Evolutionary conservation across 805 yeast genomes (phyloP).

Genomic region (Zygosaccharomyces bailii): DNA sequence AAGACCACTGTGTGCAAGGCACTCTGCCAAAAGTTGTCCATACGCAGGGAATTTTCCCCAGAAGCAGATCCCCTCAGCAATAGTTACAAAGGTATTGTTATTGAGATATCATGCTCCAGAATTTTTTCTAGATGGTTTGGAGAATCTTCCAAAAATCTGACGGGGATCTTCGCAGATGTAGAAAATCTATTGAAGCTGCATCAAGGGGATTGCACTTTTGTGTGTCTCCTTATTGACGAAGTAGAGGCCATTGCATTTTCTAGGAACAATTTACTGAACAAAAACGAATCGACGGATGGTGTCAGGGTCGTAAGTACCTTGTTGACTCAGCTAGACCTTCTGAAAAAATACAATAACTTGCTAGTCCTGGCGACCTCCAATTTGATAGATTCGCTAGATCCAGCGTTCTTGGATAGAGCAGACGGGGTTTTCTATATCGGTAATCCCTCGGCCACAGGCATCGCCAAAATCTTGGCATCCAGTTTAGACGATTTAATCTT

Average conservation of each 20-base stretch:
- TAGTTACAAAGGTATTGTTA: constrained; percentile 30
- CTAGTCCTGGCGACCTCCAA: constrained; percentile 44
- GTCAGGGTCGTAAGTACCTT: constrained; percentile 44
- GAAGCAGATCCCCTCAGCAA: constrained; percentile 3
- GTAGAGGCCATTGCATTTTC: constrained; percentile 45
- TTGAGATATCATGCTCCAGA: constrained; percentile 44
- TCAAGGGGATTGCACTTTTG: constrained; percentile 20
- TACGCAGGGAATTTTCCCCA: constrained; percentile 20
- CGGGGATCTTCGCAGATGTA: constrained; percentile 37
- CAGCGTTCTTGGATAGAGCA: constrained; percentile 45
- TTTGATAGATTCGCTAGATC: constrained; percentile 38
- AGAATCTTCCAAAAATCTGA: constrained; percentile 44
- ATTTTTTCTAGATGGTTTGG: constrained; percentile 47
- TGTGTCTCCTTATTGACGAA: constrained; percentile 44
- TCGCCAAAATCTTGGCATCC: constrained; percentile 31
- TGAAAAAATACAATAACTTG: constrained; percentile 38
- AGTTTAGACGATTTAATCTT: constrained; percentile 29
- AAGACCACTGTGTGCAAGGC: constrained; percentile 44
- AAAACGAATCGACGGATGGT: constrained; percentile 43
- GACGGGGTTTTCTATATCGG: constrained; percentile 38
- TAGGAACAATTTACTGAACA: constrained; percentile 35
- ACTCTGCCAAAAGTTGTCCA: constrained; percentile 40
- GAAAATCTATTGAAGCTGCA: constrained; percentile 24
- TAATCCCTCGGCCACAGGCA: constrained; percentile 35
- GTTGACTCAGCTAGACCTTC: constrained; percentile 40